Evolutionary conservation across 2,329 filamentous ascomycete species (phyloP).

Genomic region (Xylariaceae sp.): DNA sequence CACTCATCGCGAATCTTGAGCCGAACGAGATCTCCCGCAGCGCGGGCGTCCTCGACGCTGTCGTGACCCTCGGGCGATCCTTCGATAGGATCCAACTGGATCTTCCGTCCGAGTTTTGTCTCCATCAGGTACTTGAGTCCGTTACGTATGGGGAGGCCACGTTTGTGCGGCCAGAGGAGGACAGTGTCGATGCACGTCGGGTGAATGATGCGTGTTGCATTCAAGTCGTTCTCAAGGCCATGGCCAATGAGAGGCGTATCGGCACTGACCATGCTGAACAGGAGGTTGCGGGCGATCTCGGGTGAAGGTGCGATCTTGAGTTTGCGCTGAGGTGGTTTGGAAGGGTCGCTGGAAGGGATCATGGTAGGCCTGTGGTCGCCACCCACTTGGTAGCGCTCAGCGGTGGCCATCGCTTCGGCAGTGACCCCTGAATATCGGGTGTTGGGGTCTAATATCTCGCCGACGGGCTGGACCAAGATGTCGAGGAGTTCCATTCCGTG

Average conservation of each 20-base stretch:
- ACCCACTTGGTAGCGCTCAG: constrained; percentile 52
- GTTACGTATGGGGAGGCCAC: constrained; percentile 73
- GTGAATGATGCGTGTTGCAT: constrained; percentile 79
- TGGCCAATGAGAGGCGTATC: constrained; percentile 86
- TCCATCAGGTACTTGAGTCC: constrained; percentile 74
- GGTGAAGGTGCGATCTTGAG: constrained; percentile 77
- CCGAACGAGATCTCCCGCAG: constrained; percentile 82
- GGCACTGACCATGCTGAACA: constrained; percentile 74
- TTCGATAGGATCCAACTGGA: constrained; percentile 64
- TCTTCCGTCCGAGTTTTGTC: constrained; percentile 67
- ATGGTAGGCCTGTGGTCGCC: constrained; percentile 27
- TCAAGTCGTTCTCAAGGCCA: constrained; percentile 93
- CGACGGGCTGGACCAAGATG: constrained; percentile 78
- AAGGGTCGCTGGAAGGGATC: constrained; percentile 19
- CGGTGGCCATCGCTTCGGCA: constrained; percentile 70
- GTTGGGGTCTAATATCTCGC: constrained; percentile 86
- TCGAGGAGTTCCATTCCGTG: constrained; percentile 73
- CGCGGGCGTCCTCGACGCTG: constrained; percentile 84
- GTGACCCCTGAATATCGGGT: constrained; percentile 87
- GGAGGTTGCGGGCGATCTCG: constrained; percentile 67
- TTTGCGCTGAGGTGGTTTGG: constrained; percentile 35
- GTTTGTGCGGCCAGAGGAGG: constrained; percentile 75
- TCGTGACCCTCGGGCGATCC: constrained; percentile 69
- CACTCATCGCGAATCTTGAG: constrained; percentile 69
- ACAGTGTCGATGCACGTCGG: constrained; percentile 83